Percentiles rank a stretch among this genome's conserved stretches.
These are phyloP conservation scores for Leucosporidium scottii DNA, from an alignment of 768 basidiomycete species.

Conservation along the genomic window DNA sequence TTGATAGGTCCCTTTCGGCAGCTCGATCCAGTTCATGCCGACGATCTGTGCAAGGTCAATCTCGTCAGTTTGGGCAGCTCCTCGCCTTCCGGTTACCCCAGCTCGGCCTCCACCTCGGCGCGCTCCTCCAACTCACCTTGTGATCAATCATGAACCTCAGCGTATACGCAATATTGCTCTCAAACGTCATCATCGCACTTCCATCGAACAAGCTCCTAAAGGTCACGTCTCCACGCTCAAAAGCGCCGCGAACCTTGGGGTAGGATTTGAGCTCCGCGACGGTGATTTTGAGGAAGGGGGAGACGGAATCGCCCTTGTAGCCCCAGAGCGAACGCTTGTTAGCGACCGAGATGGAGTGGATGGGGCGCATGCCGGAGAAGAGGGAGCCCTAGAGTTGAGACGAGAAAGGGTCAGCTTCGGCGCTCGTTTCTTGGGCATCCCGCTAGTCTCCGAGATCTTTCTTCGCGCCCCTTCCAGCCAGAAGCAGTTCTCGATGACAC, in stretches of 20 bases:
- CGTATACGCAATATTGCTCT: slow-evolving; percentile 87
- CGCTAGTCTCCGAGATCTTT: too few relatives aligned
- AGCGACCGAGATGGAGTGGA: slow-evolving; percentile 30
- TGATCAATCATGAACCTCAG: slow-evolving; percentile 98
- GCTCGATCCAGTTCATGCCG: slow-evolving; percentile 99
- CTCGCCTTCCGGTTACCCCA: too few relatives aligned
- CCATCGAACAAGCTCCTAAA: slow-evolving; percentile 55
- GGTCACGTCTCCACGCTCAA: slow-evolving; percentile 67
- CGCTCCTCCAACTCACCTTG: slow-evolving; percentile 51
- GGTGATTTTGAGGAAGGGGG: slow-evolving; percentile 79
- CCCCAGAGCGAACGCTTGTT: slow-evolving; percentile 62
- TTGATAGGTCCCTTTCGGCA: slow-evolving; percentile 72
- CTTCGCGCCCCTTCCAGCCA: too few relatives aligned
- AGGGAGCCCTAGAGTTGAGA: slow-evolving; percentile 7
- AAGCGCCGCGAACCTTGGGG: slow-evolving; percentile 87
- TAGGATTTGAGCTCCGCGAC: slow-evolving; percentile 64
- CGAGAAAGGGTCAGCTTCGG: background rate
- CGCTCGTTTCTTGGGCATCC: too few relatives aligned
- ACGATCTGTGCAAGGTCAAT: slow-evolving; percentile 55
- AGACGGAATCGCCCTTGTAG: slow-evolving; percentile 70
- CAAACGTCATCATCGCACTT: slow-evolving; percentile 60
- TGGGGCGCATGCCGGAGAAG: slow-evolving; percentile 29
- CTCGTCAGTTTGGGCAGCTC: background rate
- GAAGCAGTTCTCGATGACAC: too few relatives aligned
- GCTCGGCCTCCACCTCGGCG: background rate